These are phyloP conservation scores for Entomophthora muscae DNA, from an alignment of 371 early-diverging fungal species.

Conservation along the genomic window DNA sequence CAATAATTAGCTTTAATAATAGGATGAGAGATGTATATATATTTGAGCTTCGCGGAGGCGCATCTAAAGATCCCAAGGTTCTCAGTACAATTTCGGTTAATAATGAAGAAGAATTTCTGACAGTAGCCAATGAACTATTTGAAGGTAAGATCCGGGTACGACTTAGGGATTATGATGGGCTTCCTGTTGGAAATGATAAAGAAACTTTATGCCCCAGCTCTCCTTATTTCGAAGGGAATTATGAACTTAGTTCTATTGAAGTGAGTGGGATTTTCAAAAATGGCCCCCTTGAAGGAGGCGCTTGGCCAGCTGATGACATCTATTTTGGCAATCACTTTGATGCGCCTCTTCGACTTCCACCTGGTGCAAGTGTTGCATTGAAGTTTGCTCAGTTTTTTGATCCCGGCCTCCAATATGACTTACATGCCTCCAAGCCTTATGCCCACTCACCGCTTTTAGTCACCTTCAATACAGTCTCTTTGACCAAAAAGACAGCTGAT, in stretches of 20 bases:
- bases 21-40: no score
- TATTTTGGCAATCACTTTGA: constrained; percentile 4
- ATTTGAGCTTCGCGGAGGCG: no score
- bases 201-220: not conserved
- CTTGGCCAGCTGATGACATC: not conserved
- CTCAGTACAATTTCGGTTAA: not conserved
- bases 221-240: not conserved
- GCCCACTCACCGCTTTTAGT: not conserved
- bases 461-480: not conserved
- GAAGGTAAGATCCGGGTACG: not conserved
- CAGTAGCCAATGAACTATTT: not conserved
- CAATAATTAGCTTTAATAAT: no score
- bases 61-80: no score
- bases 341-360: not conserved
- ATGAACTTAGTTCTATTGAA: not conserved
- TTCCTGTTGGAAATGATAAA: not conserved
- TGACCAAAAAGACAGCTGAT: not conserved
- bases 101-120: not conserved
- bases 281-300: not conserved
- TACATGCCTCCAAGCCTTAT: not conserved
- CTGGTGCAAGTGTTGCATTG: not conserved
- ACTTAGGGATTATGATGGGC: not conserved
- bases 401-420: not conserved
- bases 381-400: not conserved
- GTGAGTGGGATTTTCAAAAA: not conserved